Conservation (phyloP, 2,329 filamentous ascomycete species). For the Fusarium caatingaense region DNA sequence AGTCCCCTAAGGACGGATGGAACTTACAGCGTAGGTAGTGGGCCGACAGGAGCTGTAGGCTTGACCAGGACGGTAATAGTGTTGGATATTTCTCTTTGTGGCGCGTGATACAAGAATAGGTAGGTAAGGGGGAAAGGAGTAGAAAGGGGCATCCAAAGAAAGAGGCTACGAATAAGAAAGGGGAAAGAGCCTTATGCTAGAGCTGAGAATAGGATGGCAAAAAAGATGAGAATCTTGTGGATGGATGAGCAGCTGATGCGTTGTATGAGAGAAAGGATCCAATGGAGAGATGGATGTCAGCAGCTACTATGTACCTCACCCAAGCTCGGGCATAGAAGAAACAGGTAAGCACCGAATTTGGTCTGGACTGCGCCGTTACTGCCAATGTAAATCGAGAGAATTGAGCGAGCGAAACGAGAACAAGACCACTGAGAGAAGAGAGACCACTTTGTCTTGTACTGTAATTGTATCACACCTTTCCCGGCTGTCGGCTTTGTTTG, state of each 20-base stretch:
- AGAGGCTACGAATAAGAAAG: constrained; percentile 17
- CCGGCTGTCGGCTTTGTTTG: constrained; percentile 28
- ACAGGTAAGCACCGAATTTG: constrained; percentile 22
- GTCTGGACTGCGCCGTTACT: constrained; percentile 11
- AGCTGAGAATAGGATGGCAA: constrained; percentile 30
- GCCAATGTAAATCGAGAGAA: neutral
- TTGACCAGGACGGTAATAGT: constrained; percentile 20
- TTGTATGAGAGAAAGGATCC: neutral
- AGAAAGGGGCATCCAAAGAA: constrained; percentile 16
- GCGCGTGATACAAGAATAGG: constrained; percentile 20
- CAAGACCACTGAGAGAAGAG: constrained; percentile 1
- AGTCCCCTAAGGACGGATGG: neutral
- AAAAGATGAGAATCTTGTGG: neutral
- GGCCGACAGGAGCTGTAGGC: constrained; percentile 6
- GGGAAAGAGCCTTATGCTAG: constrained; percentile 18
- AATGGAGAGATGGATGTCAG: constrained; percentile 17
- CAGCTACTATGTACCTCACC: constrained; percentile 8
- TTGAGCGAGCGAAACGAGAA: neutral
- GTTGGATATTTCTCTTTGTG: constrained; percentile 21
- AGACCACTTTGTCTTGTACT: neutral
- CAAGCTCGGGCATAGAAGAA: constrained; percentile 7
- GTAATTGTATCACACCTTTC: constrained; percentile 29
- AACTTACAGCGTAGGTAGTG: constrained; percentile 34
- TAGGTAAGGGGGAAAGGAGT: constrained; percentile 2
- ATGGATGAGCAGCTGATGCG: constrained; percentile 33